phyloP scores from a whole-genome alignment of 805 yeast genomes.

The Sugiyamaella smithiae region DNA sequence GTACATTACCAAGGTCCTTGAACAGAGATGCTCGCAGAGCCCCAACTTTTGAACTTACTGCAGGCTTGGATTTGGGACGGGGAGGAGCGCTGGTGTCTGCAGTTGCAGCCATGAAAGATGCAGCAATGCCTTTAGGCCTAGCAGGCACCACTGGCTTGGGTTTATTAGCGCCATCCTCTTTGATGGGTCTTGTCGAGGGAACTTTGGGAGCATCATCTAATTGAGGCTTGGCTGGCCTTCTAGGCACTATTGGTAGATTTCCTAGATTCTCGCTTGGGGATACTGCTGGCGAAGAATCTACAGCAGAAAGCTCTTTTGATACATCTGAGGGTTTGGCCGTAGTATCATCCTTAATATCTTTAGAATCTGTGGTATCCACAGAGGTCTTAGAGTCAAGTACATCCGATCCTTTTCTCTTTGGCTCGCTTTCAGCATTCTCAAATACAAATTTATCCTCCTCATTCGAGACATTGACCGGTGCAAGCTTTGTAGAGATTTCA shows the following conservation, averaged over 20 bases:
- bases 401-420: no score
- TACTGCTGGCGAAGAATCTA: no score
- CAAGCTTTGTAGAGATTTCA: not conserved
- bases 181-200: not conserved
- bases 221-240: slow-evolving; percentile 11
- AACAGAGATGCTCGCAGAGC: slow-evolving; percentile 26
- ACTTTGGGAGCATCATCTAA: not conserved
- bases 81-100: slow-evolving; percentile 14
- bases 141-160: slow-evolving; percentile 14
- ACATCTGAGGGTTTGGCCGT: no score
- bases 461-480: not conserved
- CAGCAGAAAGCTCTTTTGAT: no score
- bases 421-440: no score
- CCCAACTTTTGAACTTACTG: slow-evolving; percentile 22
- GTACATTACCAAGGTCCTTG: slow-evolving; percentile 23
- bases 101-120: slow-evolving; percentile 11
- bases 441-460: not conserved
- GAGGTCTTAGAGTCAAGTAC: no score
- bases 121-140: slow-evolving; percentile 7
- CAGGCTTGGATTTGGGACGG: slow-evolving; percentile 25
- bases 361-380: no score
- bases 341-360: no score
- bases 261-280: no score
- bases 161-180: slow-evolving; percentile 6
- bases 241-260: no score